Conservation (phyloP, 805 yeast species). For the Kodamaea kaohsiungensis region DNA sequence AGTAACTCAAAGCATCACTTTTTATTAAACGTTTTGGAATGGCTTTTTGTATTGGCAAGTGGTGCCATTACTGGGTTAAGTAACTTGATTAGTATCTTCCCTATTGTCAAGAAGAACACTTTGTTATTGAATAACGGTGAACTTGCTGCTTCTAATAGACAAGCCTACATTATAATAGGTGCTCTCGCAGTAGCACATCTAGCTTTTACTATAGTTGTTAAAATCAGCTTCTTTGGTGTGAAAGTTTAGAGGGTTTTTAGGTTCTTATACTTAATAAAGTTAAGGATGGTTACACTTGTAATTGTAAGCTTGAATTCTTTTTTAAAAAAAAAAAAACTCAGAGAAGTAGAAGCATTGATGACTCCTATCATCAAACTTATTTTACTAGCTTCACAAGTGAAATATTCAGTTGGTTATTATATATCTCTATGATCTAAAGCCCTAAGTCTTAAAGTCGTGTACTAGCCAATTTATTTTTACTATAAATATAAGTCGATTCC, state of each 20-base stretch:
- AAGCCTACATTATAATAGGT: slow-evolving; percentile 35
- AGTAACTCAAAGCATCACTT: slow-evolving; percentile 33
- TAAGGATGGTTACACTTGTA: not conserved
- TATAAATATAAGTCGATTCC: slow-evolving; percentile 6
- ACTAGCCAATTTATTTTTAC: not conserved
- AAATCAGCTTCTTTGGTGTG: slow-evolving; percentile 61
- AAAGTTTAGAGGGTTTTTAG: not conserved
- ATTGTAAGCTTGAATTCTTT: not conserved
- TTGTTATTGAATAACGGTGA: slow-evolving; percentile 27
- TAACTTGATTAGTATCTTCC: slow-evolving; percentile 48
- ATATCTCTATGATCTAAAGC: not conserved
- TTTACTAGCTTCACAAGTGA: too few species aligned
- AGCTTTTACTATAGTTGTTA: slow-evolving; percentile 63
- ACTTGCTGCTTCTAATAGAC: slow-evolving; percentile 35
- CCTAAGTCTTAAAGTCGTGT: slow-evolving; percentile 10
- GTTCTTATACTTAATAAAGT: not conserved
- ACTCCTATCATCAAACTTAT: too few species aligned
- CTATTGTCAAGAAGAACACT: slow-evolving; percentile 37
- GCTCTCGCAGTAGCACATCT: slow-evolving; percentile 51
- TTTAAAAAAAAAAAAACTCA: too few species aligned
- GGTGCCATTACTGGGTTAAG: slow-evolving; percentile 61
- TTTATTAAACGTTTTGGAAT: slow-evolving; percentile 54
- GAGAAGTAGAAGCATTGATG: too few species aligned
- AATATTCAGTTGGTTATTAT: too few species aligned
- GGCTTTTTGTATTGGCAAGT: slow-evolving; percentile 63